Conservation (phyloP, 2,329 filamentous ascomycete species). For the Pseudogymnoascus sp. region DNA sequence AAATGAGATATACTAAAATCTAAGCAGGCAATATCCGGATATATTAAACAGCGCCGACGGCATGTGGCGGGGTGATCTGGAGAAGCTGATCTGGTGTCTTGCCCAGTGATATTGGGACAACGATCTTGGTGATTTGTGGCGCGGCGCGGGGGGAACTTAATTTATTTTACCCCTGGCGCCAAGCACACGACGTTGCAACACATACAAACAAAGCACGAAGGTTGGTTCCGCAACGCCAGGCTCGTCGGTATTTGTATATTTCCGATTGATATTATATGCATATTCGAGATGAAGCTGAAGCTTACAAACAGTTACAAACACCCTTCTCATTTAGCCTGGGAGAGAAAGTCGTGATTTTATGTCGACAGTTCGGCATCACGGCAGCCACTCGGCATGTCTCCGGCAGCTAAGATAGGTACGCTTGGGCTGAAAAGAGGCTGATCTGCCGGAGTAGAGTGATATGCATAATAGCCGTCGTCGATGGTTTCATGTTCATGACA, state of each 20-base stretch:
- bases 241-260: slow-evolving; percentile 5
- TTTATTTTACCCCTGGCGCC: slow-evolving; percentile 4
- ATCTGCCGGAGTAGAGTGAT: not conserved
- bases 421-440: not conserved
- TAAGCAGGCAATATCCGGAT: not conserved
- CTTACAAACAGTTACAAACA: slow-evolving; percentile 1
- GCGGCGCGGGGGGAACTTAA: not conserved
- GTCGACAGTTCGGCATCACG: not conserved
- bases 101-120: not conserved
- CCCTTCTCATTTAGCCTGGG: not conserved
- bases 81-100: not conserved
- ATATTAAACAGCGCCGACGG: not conserved
- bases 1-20: not conserved
- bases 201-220: not conserved
- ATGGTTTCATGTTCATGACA: not conserved
- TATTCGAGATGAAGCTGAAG: not conserved
- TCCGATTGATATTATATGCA: not conserved
- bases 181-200: not conserved
- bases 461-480: not conserved
- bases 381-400: not conserved
- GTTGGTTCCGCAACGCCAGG: not conserved
- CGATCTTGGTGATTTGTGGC: not conserved
- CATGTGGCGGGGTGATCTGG: not conserved
- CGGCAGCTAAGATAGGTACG: not conserved
- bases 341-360: not conserved